Percentiles rank a stretch among this genome's conserved stretches.
These are phyloP conservation scores for Phytophthora hibernalis DNA, from an alignment of 352 stramenopile species.

Conservation along the genomic window DNA sequence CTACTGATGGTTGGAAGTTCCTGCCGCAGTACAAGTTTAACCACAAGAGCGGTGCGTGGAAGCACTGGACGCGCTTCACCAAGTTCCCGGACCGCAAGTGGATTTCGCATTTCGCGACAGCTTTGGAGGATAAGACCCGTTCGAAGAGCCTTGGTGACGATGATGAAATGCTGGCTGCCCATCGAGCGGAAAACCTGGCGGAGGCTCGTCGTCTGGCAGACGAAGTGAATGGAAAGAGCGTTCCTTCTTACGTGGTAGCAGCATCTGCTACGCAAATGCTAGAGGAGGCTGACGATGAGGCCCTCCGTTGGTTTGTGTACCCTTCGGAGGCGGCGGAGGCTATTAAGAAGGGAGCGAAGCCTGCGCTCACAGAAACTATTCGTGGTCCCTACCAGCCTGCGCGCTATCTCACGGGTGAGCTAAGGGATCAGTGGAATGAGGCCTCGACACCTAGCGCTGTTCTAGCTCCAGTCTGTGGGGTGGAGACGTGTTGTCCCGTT, in stretches of 20 bases:
- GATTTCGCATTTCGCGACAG: conserved; percentile 60
- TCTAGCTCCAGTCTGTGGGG: conserved; percentile 18
- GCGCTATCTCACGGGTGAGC: conserved; percentile 48
- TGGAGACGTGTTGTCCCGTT: conserved; percentile 26
- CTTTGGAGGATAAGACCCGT: conserved; percentile 33
- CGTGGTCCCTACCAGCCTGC: conserved; percentile 59
- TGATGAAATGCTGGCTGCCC: conserved; percentile 47
- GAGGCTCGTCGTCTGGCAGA: conserved; percentile 45
- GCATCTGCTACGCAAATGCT: conserved; percentile 60
- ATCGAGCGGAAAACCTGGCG: conserved; percentile 52
- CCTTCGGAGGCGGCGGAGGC: conserved; percentile 86
- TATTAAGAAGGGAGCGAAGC: conserved; percentile 88
- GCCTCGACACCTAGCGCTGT: neutral
- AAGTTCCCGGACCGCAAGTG: conserved; percentile 62
- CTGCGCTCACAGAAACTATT: conserved; percentile 45
- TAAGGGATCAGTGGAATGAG: conserved; percentile 59
- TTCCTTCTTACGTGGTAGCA: conserved; percentile 35
- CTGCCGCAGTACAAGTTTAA: conserved; percentile 96
- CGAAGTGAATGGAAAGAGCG: conserved; percentile 30
- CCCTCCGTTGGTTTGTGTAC: conserved; percentile 81
- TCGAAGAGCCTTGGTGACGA: conserved; percentile 32
- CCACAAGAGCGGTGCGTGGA: conserved; percentile 95
- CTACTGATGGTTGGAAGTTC: conserved; percentile 93
- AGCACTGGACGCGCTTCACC: conserved; percentile 71
- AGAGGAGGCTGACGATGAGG: conserved; percentile 53